Conservation (phyloP, 768 basidiomycete genomes). For the Lactarius psammicola region DNA sequence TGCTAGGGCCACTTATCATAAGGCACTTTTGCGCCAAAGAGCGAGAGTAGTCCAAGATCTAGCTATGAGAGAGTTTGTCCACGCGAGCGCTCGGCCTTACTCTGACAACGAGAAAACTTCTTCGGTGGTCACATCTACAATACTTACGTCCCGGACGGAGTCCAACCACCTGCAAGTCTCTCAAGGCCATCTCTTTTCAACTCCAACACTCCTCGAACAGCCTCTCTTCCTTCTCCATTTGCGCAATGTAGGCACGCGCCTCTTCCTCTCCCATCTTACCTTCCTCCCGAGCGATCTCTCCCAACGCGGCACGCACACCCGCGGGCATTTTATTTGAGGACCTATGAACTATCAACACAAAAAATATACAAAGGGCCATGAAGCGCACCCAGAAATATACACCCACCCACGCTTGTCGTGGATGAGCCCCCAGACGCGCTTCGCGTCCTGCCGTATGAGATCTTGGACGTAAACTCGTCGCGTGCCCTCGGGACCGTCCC, state of each 20-base stretch:
- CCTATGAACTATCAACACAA: conserved; percentile 41
- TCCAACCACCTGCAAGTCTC: background rate
- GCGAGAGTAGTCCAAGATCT: background rate
- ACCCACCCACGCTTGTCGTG: conserved; percentile 57
- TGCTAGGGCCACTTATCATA: background rate
- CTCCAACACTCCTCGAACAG: conserved; percentile 88
- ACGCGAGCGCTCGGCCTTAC: background rate
- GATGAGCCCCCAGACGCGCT: conserved; percentile 64
- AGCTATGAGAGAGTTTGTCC: background rate
- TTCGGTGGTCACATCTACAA: background rate
- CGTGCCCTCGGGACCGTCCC: conserved; percentile 69
- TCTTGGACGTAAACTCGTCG: conserved; percentile 88
- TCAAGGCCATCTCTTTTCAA: conserved; percentile 31
- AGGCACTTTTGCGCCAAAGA: background rate
- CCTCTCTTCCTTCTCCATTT: conserved; percentile 65
- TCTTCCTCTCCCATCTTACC: conserved; percentile 53
- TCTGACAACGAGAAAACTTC: background rate
- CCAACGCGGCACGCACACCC: conserved; percentile 75
- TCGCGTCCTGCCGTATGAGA: conserved; percentile 63
- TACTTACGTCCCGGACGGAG: background rate
- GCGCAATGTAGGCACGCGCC: conserved; percentile 58
- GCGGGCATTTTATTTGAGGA: conserved; percentile 97
- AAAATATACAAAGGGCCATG: background rate
- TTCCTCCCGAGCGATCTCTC: conserved; percentile 45
- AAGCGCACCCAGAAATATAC: conserved; percentile 85